Evolutionary conservation across 371 early-diverging fungal species (phyloP).

Genomic region (Dichotomocladium elegans): DNA sequence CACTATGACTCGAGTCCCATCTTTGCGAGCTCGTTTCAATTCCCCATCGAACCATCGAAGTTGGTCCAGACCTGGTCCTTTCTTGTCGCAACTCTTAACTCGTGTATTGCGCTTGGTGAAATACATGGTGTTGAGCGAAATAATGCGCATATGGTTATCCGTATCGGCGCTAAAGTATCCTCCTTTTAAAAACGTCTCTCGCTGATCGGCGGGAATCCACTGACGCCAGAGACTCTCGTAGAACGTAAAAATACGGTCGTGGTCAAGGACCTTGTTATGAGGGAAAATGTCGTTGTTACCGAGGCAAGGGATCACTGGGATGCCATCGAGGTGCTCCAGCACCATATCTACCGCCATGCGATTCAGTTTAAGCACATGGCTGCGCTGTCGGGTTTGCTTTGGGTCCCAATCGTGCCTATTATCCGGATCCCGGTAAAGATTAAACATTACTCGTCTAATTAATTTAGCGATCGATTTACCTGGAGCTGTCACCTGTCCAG

Average conservation of each 20-base stretch:
- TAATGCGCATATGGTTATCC: constrained; percentile 39
- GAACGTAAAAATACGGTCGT: constrained; percentile 25
- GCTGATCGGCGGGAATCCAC: constrained; percentile 59
- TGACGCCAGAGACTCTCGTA: constrained; percentile 51
- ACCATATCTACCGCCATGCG: constrained; percentile 32
- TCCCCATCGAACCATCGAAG: constrained; percentile 68
- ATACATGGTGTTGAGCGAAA: constrained; percentile 72
- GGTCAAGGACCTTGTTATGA: constrained; percentile 53
- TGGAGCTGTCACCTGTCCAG: constrained; percentile 80
- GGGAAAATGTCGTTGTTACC: constrained; percentile 85
- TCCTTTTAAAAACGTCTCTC: constrained; percentile 55
- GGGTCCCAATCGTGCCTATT: constrained; percentile 74
- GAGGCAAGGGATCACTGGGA: constrained; percentile 62
- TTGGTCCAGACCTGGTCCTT: constrained; percentile 63
- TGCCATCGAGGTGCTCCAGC: constrained; percentile 25
- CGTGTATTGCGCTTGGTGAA: constrained; percentile 66
- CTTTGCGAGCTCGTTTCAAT: constrained; percentile 39
- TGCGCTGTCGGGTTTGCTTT: constrained; percentile 46
- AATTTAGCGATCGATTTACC: constrained; percentile 31
- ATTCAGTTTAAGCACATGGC: constrained; percentile 53
- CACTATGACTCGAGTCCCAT: constrained; percentile 43
- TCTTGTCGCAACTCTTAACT: constrained; percentile 58
- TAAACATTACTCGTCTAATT: not conserved
- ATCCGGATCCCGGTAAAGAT: constrained; percentile 5
- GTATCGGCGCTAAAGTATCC: constrained; percentile 70